Base-by-base conservation (phyloP, 345 rosid species). In the Populus davidiana region DNA sequence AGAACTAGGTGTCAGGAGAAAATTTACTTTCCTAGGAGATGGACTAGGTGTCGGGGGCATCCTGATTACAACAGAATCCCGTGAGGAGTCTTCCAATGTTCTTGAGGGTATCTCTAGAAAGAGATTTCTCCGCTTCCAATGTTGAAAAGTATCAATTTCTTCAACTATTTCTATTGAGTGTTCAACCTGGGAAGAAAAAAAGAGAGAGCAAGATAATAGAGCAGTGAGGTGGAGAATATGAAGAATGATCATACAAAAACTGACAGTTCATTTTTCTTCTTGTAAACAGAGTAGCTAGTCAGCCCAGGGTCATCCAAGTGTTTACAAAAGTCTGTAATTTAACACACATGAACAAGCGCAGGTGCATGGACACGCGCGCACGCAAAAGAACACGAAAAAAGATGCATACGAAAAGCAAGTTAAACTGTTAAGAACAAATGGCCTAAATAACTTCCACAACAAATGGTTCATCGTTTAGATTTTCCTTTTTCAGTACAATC, bases 11-110 rank as follows among this genome's bases (percentile, higher is more conserved):
- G 92, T 86, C 86, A 90, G 65, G 75, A 85, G 77, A 78, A 95
- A 95, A 81, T 92, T 93, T 18, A 95, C 99, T 85, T 87, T 92
- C 83, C 82, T 91, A 2, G 97, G 97, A 76, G 94, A 93, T 75
- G 88, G 88, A 88, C 91, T 91, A 61, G 94, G 92, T 12, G 96
- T 85, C 49, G 88, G 89, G 1, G 94, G 92, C 89, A 93, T 91
- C 84, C 87, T 92, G 74, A 92, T 82, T 13, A 77, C 67, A 59
- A 82, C 86, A 4, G 88, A 83, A 43, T 91, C 97, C 77, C 74
- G 87, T 44, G 77, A 77, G 35, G 92, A 78, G 36, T 77, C 84
- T 59, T 79, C 89, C 56, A 84, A 16, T 69, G 84, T 73, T 83
- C 94, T 88, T 1, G 92, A 80, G 3, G 99, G 99, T 79, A 95